phyloP scores from a whole-genome alignment of 306 rosid species.

The Sindora glabra region DNA sequence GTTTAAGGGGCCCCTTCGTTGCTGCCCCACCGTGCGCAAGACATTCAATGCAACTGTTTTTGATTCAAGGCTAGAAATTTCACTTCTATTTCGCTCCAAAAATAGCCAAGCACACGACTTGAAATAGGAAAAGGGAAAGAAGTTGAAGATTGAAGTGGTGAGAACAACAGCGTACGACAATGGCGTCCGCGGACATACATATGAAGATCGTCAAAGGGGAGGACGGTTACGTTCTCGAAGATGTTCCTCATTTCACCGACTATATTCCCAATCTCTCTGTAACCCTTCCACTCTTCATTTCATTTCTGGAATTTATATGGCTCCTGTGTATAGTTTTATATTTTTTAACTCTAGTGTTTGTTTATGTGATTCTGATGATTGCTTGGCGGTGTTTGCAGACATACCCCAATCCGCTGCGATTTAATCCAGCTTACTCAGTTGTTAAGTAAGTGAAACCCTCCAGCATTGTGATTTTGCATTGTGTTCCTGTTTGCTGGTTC shows the following conservation, averaged over 20 bases:
- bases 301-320: not conserved
- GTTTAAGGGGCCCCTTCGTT: no score
- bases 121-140: no score
- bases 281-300: not conserved
- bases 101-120: no score
- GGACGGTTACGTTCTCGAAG: conserved; percentile 69
- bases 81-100: no score
- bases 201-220: conserved; percentile 48
- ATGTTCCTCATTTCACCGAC: conserved; percentile 81
- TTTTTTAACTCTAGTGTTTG: no score
- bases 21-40: no score
- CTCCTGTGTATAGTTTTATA: no score
- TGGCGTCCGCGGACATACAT: conserved; percentile 28
- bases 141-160: no score
- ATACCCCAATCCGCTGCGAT: conserved; percentile 74
- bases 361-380: not conserved
- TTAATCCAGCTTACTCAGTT: conserved; percentile 93
- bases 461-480: not conserved
- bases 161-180: not conserved
- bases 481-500: not conserved
- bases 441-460: conserved; percentile 57
- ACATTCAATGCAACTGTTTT: no score
- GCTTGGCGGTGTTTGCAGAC: conserved; percentile 39
- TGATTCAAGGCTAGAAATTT: no score
- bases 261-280: conserved; percentile 65